A percentile compares a stretch with the other conserved stretches of the same genome.
Conservation (phyloP, 345 rosid genomes). For the Heritiera fomes region DNA sequence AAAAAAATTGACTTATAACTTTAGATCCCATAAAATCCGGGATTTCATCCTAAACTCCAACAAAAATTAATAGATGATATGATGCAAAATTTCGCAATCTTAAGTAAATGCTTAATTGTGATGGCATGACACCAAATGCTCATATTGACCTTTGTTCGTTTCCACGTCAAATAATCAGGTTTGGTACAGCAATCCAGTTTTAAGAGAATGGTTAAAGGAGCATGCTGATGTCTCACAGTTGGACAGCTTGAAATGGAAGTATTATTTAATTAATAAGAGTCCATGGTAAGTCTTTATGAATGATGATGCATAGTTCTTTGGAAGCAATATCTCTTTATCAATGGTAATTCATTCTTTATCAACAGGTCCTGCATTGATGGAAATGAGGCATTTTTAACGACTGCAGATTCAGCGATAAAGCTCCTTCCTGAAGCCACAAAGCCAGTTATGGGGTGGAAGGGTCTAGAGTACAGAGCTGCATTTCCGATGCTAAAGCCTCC, state of each 20-base stretch:
- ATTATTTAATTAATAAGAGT: constrained; percentile 78
- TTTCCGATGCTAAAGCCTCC: constrained; percentile 84
- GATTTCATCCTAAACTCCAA: too few species aligned
- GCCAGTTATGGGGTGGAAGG: constrained; percentile 80
- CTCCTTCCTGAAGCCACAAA: constrained; percentile 69
- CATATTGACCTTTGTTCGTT: constrained; percentile 5
- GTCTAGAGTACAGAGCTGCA: constrained; percentile 78
- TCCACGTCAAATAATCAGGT: constrained; percentile 44
- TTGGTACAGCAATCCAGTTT: constrained; percentile 80
- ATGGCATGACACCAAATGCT: constrained; percentile 6
- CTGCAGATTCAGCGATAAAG: constrained; percentile 80
- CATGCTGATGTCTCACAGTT: constrained; percentile 65
- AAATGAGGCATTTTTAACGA: constrained; percentile 80
- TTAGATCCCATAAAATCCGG: too few species aligned
- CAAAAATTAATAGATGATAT: neutral
- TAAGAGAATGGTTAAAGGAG: constrained; percentile 81
- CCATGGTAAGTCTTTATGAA: constrained; percentile 63
- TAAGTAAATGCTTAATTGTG: constrained; percentile 8
- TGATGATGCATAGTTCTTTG: neutral
- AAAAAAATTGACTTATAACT: too few species aligned
- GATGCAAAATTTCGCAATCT: neutral
- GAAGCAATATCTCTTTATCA: neutral
- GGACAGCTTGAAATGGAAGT: constrained; percentile 70
- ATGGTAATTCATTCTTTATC: constrained; percentile 24
- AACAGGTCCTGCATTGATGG: constrained; percentile 93